A percentile compares a stretch with the other conserved stretches of the same genome.
Evolutionary conservation across 2,329 filamentous ascomycete species (phyloP).

Genomic region (Aspergillus luchuensis): DNA sequence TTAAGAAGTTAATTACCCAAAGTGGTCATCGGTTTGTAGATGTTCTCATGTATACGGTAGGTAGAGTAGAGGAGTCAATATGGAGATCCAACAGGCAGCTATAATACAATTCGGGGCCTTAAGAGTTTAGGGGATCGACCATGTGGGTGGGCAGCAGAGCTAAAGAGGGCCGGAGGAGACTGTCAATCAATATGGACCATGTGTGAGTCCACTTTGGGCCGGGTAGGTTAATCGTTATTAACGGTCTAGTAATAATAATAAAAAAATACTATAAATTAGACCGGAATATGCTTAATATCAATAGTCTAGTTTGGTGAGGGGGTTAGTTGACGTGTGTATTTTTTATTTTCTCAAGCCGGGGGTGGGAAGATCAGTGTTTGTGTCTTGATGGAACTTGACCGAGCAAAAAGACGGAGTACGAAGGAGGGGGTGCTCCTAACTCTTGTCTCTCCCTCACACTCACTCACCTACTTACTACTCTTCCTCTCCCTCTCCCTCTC

Average conservation of each 20-base stretch:
- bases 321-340: not conserved
- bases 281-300: not conserved
- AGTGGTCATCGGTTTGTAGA: not conserved
- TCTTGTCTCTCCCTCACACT: not conserved
- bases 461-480: too few species aligned
- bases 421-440: not conserved
- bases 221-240: constrained; percentile 4
- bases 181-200: constrained; percentile 8
- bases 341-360: not conserved
- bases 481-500: not conserved
- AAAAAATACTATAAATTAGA: not conserved
- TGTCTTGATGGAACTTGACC: not conserved
- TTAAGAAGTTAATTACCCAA: not conserved
- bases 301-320: not conserved
- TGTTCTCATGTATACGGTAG: not conserved
- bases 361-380: not conserved
- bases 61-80: not conserved
- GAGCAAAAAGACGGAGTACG: not conserved
- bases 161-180: not conserved
- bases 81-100: not conserved
- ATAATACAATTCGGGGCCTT: not conserved
- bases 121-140: constrained; percentile 8
- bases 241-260: not conserved
- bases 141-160: constrained; percentile 1
- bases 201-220: constrained; percentile 9